These are phyloP conservation scores for Penicillium cosmopolitanum DNA, from an alignment of 495 filamentous ascomycete species.

Conservation along the genomic window DNA sequence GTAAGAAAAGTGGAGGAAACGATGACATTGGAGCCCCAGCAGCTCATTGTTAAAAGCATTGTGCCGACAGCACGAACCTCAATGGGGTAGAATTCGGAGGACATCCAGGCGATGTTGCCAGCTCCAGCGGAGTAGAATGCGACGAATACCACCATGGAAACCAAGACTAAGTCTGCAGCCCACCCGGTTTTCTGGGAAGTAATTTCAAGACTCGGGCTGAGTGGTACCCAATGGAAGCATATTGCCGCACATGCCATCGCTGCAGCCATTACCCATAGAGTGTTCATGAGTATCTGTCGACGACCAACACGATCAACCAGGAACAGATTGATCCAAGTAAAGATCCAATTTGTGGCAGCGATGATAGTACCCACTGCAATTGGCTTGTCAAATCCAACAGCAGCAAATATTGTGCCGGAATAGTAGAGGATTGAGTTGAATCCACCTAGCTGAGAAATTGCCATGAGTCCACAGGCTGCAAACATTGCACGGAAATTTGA, in stretches of 20 bases:
- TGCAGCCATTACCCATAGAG: conserved; percentile 45
- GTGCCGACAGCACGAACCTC: conserved; percentile 52
- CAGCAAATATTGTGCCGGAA: conserved; percentile 52
- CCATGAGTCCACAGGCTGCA: conserved; percentile 25
- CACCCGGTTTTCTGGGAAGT: conserved; percentile 29
- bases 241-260: conserved; percentile 47
- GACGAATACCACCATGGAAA: conserved; percentile 48
- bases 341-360: conserved; percentile 55
- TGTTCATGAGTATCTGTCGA: conserved; percentile 46
- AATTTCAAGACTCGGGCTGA: conserved; percentile 40
- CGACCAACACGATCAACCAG: conserved; percentile 51
- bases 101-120: conserved; percentile 52
- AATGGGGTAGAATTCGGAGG: conserved; percentile 50
- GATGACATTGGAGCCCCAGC: conserved; percentile 53
- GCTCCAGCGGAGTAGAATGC: conserved; percentile 43
- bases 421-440: conserved; percentile 55
- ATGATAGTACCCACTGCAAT: conserved; percentile 52
- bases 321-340: conserved; percentile 51
- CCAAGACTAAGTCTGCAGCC: conserved; percentile 45
- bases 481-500: conserved; percentile 16
- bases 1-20: conserved; percentile 51
- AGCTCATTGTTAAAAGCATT: conserved; percentile 48
- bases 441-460: conserved; percentile 43
- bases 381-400: conserved; percentile 54
- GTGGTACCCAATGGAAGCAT: conserved; percentile 53